These are phyloP conservation scores for Pseudocercospora crystallina DNA, from an alignment of 2,329 filamentous ascomycete genomes.

Conservation along the genomic window DNA sequence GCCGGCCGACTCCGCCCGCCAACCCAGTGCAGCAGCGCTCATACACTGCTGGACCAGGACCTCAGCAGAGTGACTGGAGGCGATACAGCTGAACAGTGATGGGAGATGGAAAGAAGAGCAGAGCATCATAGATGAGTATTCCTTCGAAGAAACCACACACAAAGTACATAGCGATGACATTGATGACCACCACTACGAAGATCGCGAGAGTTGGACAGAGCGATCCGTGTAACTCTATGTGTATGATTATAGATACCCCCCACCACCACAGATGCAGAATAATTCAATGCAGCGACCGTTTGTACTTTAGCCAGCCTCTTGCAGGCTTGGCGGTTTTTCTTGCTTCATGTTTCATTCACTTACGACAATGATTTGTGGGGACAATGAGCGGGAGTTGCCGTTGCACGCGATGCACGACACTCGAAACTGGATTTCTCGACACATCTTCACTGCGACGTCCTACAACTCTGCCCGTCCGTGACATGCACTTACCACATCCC, in stretches of 20 bases:
- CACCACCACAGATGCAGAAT: conserved; percentile 3
- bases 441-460: too few species aligned
- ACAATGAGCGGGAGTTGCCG: too few species aligned
- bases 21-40: conserved; percentile 12
- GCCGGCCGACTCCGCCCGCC: not conserved
- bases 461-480: too few species aligned
- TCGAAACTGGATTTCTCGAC: too few species aligned
- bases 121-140: conserved; percentile 1
- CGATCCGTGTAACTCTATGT: conserved; percentile 1
- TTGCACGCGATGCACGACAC: too few species aligned
- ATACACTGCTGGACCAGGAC: conserved; percentile 6
- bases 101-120: not conserved
- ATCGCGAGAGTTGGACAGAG: conserved; percentile 1
- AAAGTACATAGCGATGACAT: conserved; percentile 11
- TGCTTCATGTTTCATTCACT: not conserved
- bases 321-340: too few species aligned
- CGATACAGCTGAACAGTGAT: conserved; percentile 1
- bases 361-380: not conserved
- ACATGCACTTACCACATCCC: too few species aligned
- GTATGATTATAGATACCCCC: conserved; percentile 13
- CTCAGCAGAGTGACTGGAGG: conserved; percentile 4
- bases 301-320: not conserved
- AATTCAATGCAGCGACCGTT: conserved; percentile 1
- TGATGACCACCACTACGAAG: conserved; percentile 13
- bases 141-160: not conserved